phyloP scores from a whole-genome alignment of 2,329 filamentous ascomycete species.

The Fusarium sp. region DNA sequence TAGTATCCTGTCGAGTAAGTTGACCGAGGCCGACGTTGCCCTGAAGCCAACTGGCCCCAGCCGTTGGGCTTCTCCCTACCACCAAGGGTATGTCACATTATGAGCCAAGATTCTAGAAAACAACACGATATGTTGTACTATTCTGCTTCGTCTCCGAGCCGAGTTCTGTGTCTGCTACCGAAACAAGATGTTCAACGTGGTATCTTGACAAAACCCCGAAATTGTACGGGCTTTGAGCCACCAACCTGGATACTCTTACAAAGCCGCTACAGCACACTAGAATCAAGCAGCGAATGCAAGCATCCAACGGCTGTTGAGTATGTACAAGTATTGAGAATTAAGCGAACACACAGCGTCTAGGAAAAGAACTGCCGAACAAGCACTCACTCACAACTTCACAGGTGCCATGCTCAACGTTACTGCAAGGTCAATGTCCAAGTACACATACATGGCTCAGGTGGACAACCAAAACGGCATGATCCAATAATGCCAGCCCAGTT shows the following conservation, averaged over 20 bases:
- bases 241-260: neutral
- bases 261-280: neutral
- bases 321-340: neutral
- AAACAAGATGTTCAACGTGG: neutral
- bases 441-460: neutral
- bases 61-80: no score
- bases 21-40: neutral
- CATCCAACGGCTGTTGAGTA: neutral
- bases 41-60: neutral
- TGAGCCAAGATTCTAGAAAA: neutral
- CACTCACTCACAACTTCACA: neutral
- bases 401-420: neutral
- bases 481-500: neutral
- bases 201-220: slow-evolving; percentile 8
- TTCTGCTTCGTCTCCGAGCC: neutral
- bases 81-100: neutral
- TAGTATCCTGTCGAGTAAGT: no score
- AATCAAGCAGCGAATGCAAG: neutral
- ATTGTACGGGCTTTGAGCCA: neutral
- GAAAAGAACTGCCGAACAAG: neutral
- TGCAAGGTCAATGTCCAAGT: neutral
- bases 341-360: neutral
- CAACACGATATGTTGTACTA: neutral
- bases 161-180: neutral
- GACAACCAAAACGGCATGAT: neutral